Evolutionary conservation across 1,284 basidiomycete species (phyloP).

Genomic region (Coriolopsis trogii): DNA sequence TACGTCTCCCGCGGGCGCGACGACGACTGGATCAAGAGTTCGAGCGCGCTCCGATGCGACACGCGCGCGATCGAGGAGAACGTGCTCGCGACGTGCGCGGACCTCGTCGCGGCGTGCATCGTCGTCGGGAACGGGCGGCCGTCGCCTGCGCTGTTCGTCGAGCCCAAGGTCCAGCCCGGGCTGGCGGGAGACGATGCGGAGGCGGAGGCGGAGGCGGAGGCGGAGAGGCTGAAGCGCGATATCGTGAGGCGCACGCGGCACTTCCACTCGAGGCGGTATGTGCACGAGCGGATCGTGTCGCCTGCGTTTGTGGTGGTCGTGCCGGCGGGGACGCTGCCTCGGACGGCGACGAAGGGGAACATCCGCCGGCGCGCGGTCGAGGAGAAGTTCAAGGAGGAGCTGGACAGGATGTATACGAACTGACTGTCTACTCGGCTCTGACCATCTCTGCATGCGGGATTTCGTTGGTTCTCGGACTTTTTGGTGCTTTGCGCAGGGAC

Average conservation of each 20-base stretch:
- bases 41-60: constrained; percentile 72
- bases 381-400: constrained; percentile 48
- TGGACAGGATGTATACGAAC: constrained; percentile 50
- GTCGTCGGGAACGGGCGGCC: constrained; percentile 69
- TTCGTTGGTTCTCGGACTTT: no score
- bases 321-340: constrained; percentile 56
- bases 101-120: constrained; percentile 60
- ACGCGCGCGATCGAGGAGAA: constrained; percentile 79
- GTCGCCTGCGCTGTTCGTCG: constrained; percentile 68
- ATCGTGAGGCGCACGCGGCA: constrained; percentile 65
- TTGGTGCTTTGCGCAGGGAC: no score
- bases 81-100: constrained; percentile 53
- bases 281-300: constrained; percentile 66
- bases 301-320: constrained; percentile 60
- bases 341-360: constrained; percentile 74
- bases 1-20: constrained; percentile 68
- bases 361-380: constrained; percentile 68
- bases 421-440: constrained; percentile 12
- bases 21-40: constrained; percentile 80
- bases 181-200: constrained; percentile 29
- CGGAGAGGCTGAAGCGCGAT: constrained; percentile 54
- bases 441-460: no score
- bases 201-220: constrained; percentile 26
- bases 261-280: constrained; percentile 65
- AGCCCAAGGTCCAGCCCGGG: constrained; percentile 36